A percentile compares a stretch with the other conserved stretches of the same genome.
Evolutionary conservation across 225 moss, liverwort and hornwort genomes (phyloP).

Genomic region (Marchantia polymorpha): DNA sequence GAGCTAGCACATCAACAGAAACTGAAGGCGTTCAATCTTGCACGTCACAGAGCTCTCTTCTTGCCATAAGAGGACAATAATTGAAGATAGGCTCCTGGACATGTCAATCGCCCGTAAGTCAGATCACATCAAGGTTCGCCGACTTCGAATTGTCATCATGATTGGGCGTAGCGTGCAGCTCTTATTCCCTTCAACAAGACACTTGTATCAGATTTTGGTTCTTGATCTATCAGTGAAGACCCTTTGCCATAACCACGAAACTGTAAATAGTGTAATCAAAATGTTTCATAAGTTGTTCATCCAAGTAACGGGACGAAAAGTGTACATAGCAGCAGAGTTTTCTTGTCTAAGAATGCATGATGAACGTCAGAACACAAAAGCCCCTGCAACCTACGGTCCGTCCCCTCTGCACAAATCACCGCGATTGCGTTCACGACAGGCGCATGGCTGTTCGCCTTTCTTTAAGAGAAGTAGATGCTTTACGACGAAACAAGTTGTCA

Average conservation of each 20-base stretch:
- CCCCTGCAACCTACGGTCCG: constrained; percentile 6
- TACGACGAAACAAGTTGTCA: constrained; percentile 2
- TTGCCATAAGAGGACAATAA: too few species aligned
- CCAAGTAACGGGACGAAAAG: neutral
- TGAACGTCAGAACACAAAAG: neutral
- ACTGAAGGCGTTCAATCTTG: too few species aligned
- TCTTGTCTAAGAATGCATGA: neutral
- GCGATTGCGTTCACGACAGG: constrained; percentile 3
- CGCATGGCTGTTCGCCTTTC: neutral
- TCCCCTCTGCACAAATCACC: constrained; percentile 4
- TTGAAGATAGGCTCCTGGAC: neutral
- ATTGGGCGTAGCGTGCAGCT: neutral
- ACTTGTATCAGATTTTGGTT: too few species aligned
- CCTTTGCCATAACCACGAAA: neutral
- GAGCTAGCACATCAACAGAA: too few species aligned
- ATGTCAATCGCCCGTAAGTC: neutral
- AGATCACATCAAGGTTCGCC: neutral
- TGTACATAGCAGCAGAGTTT: neutral
- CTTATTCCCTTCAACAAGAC: neutral
- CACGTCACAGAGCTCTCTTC: too few species aligned
- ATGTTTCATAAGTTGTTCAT: constrained; percentile 1
- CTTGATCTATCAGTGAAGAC: neutral
- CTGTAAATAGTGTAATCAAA: neutral
- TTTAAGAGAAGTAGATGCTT: neutral
- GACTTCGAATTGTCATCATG: neutral